These are phyloP conservation scores for Steccherinum ochraceum DNA, from an alignment of 768 basidiomycete species.

Conservation along the genomic window DNA sequence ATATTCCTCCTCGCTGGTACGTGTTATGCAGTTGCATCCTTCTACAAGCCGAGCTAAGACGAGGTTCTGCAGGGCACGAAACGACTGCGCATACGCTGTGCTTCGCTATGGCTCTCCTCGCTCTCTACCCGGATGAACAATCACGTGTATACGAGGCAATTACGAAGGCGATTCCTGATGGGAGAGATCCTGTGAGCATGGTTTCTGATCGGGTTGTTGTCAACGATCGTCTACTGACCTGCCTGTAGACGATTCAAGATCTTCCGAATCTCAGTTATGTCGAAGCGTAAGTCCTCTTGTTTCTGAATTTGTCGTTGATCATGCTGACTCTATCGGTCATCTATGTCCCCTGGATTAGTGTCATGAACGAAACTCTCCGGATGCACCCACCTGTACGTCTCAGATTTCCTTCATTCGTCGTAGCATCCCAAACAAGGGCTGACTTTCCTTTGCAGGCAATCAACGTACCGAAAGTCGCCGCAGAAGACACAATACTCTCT, in stretches of 20 bases:
- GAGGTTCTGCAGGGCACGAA: too few species aligned
- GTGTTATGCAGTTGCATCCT: too few species aligned
- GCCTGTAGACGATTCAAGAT: slow-evolving; percentile 27
- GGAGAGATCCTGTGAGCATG: slow-evolving; percentile 20
- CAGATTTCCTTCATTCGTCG: too few species aligned
- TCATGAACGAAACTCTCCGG: slow-evolving; percentile 28
- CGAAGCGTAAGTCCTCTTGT: slow-evolving; percentile 18
- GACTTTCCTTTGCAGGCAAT: too few species aligned
- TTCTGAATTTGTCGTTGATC: neutral
- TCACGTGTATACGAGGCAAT: slow-evolving; percentile 29
- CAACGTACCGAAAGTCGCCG: slow-evolving; percentile 21
- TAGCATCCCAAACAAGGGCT: too few species aligned
- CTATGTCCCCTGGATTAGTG: slow-evolving; percentile 18
- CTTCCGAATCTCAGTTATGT: slow-evolving; percentile 15
- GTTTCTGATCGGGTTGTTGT: too few species aligned
- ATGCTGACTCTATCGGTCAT: neutral
- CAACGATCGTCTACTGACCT: too few species aligned
- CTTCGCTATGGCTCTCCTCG: slow-evolving; percentile 30
- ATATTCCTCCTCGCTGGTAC: slow-evolving; percentile 52
- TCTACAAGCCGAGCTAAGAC: too few species aligned
- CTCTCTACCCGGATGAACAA: slow-evolving; percentile 34
- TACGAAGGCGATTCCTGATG: slow-evolving; percentile 20
- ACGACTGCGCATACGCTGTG: slow-evolving; percentile 29
- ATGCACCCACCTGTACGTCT: slow-evolving; percentile 30
- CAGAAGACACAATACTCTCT: slow-evolving; percentile 21